These are phyloP conservation scores for Clavispora santaluciae DNA, from an alignment of 805 yeast species.

Conservation along the genomic window DNA sequence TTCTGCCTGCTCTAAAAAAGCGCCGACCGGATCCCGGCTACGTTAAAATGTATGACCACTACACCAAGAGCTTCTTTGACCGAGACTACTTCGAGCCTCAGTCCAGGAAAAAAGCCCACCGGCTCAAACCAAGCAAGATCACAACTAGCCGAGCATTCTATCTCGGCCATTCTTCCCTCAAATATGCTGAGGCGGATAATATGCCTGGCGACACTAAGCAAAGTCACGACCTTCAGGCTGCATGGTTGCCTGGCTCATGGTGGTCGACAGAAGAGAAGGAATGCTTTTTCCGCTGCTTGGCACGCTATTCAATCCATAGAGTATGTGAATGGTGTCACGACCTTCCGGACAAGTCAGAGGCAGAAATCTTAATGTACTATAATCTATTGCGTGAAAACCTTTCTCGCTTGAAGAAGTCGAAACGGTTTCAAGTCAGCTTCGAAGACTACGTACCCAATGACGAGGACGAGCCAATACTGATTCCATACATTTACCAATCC, in stretches of 20 bases:
- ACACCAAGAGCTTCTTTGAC: constrained; percentile 8
- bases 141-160: constrained; percentile 8
- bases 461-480: background rate
- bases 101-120: too few species aligned
- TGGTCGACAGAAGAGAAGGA: constrained; percentile 52
- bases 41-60: constrained; percentile 4
- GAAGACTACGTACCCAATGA: background rate
- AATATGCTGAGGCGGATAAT: background rate
- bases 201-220: background rate
- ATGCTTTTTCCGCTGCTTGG: constrained; percentile 44
- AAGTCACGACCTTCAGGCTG: background rate
- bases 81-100: constrained; percentile 2
- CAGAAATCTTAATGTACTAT: constrained; percentile 46
- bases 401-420: constrained; percentile 16
- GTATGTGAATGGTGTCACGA: constrained; percentile 34
- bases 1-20: too few species aligned
- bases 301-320: constrained; percentile 46
- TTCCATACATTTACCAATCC: constrained; percentile 7
- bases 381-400: constrained; percentile 29
- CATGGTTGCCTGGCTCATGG: constrained; percentile 24
- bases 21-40: background rate
- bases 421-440: background rate
- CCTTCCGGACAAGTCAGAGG: constrained; percentile 37
- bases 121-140: constrained; percentile 10
- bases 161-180: background rate